Base-by-base conservation (phyloP, 768 basidiomycete species). In the Phylloporus sp. region DNA sequence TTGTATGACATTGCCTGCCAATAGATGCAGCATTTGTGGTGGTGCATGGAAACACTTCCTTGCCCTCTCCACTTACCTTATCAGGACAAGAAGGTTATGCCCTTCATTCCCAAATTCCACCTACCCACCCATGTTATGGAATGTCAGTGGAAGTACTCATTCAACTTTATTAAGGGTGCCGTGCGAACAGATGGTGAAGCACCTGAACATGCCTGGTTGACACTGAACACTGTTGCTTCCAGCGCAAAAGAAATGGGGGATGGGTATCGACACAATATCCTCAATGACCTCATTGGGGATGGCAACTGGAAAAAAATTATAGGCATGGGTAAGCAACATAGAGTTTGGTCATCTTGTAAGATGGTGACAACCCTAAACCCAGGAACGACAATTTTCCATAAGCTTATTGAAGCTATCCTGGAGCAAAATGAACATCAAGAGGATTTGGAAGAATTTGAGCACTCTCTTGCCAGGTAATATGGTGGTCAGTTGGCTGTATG, bases 221-320 rank as follows among this genome's bases (percentile, higher is more conserved):
- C 57, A 7, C 57, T 66, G 9, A 74, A 75, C 49, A 50, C 61
- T 0, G 55, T 64, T 0, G 69, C 67, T 0, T 49, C 62, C 0
- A 72, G 70, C 53, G 69, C 68, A 2, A 53, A 62, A 3, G 72
- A 73, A 35, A 76, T 74, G 72, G 71, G 65, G 0, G 65, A 68
- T 0, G 55, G 68, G 16, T 50, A 66, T 38, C 24, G 68, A 0
- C 55, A 60, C 8, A 72, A 75, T 11, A 65, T 68, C 0, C 51
- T 78, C 8, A 69, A 77, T 45, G 70, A 76, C 36, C 54, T 59
- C n/a, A 60, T 67, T 16, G 67, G 71, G 3, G 72, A 67, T 56
- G 68, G 45, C 2, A 57, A 70, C 49, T 74, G 70, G 71, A 70
- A 70, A 23, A 76, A 76, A 27, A 28, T 61, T 0, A 43, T 54